phyloP scores from a whole-genome alignment of 1,284 basidiomycete genomes.

The Ceratobasidium sp. region DNA sequence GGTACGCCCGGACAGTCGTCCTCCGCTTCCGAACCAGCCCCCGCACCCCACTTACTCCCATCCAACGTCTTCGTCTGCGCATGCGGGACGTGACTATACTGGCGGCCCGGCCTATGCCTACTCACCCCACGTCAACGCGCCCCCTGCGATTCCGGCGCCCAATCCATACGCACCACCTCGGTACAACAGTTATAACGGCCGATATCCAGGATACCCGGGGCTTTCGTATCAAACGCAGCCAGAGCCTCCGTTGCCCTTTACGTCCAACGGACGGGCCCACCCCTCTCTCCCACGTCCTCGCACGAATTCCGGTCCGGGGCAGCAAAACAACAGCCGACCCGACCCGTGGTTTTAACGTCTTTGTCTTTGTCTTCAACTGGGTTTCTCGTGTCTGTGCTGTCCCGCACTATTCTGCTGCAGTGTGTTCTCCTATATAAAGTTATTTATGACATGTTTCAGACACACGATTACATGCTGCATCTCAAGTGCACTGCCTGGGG shows the following conservation, averaged over 20 bases:
- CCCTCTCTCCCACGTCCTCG: constrained; percentile 44
- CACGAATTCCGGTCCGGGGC: constrained; percentile 35
- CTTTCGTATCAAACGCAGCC: not conserved
- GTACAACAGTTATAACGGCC: constrained; percentile 13
- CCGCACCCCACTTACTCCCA: constrained; percentile 36
- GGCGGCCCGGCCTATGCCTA: constrained; percentile 17
- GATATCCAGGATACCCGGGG: constrained; percentile 16
- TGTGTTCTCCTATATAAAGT: constrained; percentile 31
- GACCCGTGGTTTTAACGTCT: constrained; percentile 30
- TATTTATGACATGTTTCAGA: constrained; percentile 36
- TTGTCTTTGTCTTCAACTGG: constrained; percentile 17
- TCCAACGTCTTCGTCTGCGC: constrained; percentile 29
- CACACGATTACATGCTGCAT: not conserved
- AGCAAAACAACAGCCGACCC: constrained; percentile 17
- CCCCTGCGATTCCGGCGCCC: not conserved
- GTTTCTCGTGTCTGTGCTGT: constrained; percentile 11
- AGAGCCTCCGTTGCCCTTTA: constrained; percentile 38
- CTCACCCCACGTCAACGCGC: constrained; percentile 2
- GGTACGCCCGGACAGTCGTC: constrained; percentile 36
- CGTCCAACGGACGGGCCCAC: constrained; percentile 36
- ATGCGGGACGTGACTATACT: constrained; percentile 31
- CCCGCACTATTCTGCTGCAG: constrained; percentile 6
- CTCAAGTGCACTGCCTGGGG: not conserved
- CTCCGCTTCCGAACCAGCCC: constrained; percentile 30
- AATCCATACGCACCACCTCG: not conserved